Evolutionary conservation across 2,329 filamentous ascomycete species (phyloP).

Genomic region (Pseudohalonectria lignicola): DNA sequence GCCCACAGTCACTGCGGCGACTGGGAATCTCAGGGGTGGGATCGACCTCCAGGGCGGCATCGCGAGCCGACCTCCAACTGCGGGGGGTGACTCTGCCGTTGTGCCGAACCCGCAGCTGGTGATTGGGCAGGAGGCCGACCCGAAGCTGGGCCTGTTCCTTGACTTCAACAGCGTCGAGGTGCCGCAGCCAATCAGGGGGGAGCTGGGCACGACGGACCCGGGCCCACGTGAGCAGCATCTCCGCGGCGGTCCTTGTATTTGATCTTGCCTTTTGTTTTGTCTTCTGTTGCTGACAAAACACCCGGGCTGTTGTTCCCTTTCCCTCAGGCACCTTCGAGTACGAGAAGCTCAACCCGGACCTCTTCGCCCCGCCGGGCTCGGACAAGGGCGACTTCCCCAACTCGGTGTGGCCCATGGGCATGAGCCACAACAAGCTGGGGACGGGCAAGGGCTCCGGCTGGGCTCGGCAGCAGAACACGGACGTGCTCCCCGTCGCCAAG

Average conservation of each 20-base stretch:
- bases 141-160: constrained; percentile 37
- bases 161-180: constrained; percentile 39
- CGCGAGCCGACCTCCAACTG: constrained; percentile 22
- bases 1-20: constrained; percentile 22
- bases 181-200: constrained; percentile 45
- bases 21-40: constrained; percentile 28
- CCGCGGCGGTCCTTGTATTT: neutral
- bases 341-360: constrained; percentile 42
- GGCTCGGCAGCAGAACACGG: constrained; percentile 41
- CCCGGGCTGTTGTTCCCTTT: too few species aligned
- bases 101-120: constrained; percentile 29
- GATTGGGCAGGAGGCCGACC: constrained; percentile 36
- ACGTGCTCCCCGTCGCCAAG: constrained; percentile 35
- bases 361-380: constrained; percentile 40
- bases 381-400: constrained; percentile 36
- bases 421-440: constrained; percentile 37
- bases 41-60: constrained; percentile 26
- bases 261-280: too few species aligned
- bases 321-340: constrained; percentile 31
- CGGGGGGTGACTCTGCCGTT: constrained; percentile 21
- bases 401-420: constrained; percentile 42
- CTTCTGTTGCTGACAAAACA: too few species aligned
- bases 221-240: constrained; percentile 28
- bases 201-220: constrained; percentile 35
- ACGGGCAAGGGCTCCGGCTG: constrained; percentile 32